Conservation (phyloP, 441 rosid species). For the Aquilaria agallochum region DNA sequence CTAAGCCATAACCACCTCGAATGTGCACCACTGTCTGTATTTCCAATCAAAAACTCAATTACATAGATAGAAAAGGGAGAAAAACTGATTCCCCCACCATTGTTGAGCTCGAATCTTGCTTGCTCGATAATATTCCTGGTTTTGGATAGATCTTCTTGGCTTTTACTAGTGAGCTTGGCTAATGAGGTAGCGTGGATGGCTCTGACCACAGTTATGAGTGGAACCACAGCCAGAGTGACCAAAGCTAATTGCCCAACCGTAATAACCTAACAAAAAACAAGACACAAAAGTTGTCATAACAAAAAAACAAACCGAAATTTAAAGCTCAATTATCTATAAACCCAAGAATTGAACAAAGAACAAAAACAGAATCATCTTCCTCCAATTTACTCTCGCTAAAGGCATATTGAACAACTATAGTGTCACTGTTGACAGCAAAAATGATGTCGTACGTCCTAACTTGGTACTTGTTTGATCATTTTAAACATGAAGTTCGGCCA, state of each 20-base stretch:
- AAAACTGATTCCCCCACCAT: not conserved
- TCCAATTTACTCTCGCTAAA: constrained; percentile 84
- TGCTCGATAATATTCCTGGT: constrained; percentile 96
- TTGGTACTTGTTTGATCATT: not conserved
- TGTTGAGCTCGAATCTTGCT: constrained; percentile 29
- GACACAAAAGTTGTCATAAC: constrained; percentile 90
- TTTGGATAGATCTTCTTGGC: constrained; percentile 86
- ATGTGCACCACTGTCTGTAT: constrained; percentile 94
- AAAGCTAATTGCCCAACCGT: constrained; percentile 98
- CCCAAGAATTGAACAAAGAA: not conserved
- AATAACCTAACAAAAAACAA: constrained; percentile 95
- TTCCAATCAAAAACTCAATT: constrained; percentile 22
- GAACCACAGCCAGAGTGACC: constrained; percentile 96
- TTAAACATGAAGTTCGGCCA: too few species aligned
- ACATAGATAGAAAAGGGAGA: constrained; percentile 28
- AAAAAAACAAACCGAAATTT: not conserved
- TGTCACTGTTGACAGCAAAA: constrained; percentile 87
- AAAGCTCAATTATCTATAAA: not conserved
- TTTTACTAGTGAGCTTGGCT: constrained; percentile 72
- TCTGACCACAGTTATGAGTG: constrained; percentile 93
- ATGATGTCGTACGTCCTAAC: constrained; percentile 95
- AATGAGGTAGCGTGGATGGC: constrained; percentile 80
- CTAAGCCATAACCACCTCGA: constrained; percentile 74
- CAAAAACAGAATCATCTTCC: not conserved
- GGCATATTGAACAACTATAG: constrained; percentile 98